These are phyloP conservation scores for Citrus sp. DNA, from an alignment of 345 rosid genomes.

Conservation along the genomic window DNA sequence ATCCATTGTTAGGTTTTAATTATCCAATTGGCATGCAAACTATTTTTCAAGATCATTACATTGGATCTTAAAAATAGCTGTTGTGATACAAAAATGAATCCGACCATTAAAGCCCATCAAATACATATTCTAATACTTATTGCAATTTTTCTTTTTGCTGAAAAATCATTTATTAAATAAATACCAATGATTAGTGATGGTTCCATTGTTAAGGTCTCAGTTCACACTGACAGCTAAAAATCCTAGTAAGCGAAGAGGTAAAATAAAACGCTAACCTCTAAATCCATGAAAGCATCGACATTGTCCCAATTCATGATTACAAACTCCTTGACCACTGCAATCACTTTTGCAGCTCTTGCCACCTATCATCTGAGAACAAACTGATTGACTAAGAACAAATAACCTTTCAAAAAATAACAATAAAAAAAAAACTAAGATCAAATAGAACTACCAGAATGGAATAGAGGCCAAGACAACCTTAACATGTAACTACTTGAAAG, in stretches of 20 bases:
- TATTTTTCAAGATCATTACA: background rate
- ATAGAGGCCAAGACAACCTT: background rate
- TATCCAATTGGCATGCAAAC: background rate
- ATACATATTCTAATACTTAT: background rate
- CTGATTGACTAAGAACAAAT: background rate
- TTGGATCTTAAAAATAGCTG: background rate
- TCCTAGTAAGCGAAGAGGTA: background rate
- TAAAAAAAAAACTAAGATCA: background rate
- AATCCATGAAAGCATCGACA: constrained; percentile 93
- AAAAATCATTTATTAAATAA: background rate
- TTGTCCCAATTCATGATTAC: constrained; percentile 72
- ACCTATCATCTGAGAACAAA: constrained; percentile 58
- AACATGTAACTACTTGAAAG: background rate
- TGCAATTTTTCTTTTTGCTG: background rate
- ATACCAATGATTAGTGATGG: background rate
- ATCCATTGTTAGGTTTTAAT: background rate
- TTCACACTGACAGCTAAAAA: background rate
- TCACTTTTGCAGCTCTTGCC: constrained; percentile 61
- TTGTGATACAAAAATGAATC: background rate
- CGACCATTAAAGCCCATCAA: background rate
- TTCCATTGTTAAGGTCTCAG: background rate
- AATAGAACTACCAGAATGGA: background rate
- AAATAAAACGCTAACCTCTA: constrained; percentile 42
- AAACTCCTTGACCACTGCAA: constrained; percentile 86
- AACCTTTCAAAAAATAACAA: background rate